Evolutionary conservation across 345 rosid genomes (phyloP).

Genomic region (Conringia planisiliqua): DNA sequence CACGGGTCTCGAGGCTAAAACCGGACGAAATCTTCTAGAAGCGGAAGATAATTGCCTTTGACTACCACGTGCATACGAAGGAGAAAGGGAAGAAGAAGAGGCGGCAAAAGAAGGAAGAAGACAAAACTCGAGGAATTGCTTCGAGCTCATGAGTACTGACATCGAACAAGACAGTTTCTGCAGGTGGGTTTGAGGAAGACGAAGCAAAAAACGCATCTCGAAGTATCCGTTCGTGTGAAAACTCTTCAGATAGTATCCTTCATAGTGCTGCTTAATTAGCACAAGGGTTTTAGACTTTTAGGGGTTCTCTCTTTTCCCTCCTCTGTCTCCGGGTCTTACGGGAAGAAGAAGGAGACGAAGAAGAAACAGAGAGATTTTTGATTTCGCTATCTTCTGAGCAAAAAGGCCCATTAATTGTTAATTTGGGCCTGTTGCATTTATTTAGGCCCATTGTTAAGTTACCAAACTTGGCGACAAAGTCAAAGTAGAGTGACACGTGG

Average conservation of each 20-base stretch:
- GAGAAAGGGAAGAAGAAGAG: constrained; percentile 21
- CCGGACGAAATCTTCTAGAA: constrained; percentile 15
- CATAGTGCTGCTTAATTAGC: not conserved
- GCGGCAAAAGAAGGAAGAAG: constrained; percentile 16
- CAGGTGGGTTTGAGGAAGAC: constrained; percentile 18
- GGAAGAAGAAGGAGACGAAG: not conserved
- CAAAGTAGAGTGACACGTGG: constrained; percentile 7
- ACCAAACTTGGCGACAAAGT: not conserved
- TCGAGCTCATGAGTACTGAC: constrained; percentile 32
- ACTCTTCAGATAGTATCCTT: not conserved
- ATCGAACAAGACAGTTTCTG: constrained; percentile 28
- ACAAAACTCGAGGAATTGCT: constrained; percentile 34
- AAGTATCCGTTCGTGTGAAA: not conserved
- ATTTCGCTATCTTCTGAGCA: not conserved
- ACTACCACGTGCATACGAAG: not conserved
- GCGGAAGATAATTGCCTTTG: constrained; percentile 17
- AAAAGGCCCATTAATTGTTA: not conserved
- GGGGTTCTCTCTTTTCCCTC: constrained; percentile 26
- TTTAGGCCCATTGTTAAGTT: not conserved
- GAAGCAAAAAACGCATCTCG: constrained; percentile 32
- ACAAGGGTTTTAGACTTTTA: constrained; percentile 24
- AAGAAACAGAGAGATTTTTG: constrained; percentile 2
- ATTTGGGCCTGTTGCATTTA: not conserved
- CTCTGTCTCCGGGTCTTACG: constrained; percentile 2
- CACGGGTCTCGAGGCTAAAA: constrained; percentile 35